phyloP scores from a whole-genome alignment of 768 basidiomycete species.

The Nidularia pulvinata region DNA sequence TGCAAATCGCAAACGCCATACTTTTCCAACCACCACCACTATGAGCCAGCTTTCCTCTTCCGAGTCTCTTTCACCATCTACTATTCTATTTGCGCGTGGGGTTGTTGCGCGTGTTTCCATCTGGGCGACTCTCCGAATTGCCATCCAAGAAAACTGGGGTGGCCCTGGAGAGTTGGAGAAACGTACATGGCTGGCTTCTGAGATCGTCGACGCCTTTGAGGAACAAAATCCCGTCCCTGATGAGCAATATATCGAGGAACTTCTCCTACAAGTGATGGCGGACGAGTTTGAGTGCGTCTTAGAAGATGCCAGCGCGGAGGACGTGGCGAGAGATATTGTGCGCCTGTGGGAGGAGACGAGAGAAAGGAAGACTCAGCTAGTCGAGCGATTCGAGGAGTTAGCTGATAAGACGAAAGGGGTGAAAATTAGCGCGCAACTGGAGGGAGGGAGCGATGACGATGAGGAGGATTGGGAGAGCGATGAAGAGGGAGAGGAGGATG shows the following conservation, averaged over 20 bases:
- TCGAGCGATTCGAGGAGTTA: constrained; percentile 62
- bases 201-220: constrained; percentile 81
- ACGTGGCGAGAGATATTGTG: constrained; percentile 73
- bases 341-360: constrained; percentile 60
- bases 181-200: constrained; percentile 82
- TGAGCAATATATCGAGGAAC: constrained; percentile 76
- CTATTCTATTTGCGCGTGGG: constrained; percentile 84
- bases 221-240: constrained; percentile 50
- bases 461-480: constrained; percentile 48
- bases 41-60: too few relatives aligned
- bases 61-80: constrained; percentile 21
- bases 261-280: constrained; percentile 79
- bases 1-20: too few relatives aligned
- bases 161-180: constrained; percentile 71
- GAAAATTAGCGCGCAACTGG: constrained; percentile 47
- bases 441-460: constrained; percentile 39
- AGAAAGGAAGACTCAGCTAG: constrained; percentile 41
- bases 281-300: constrained; percentile 87
- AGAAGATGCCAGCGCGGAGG: constrained; percentile 83
- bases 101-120: constrained; percentile 77
- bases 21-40: too few relatives aligned
- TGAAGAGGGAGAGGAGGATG: constrained; percentile 40
- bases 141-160: constrained; percentile 87
- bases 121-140: constrained; percentile 88
- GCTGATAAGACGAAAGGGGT: constrained; percentile 61